A percentile compares a stretch with the other conserved stretches of the same genome.
phyloP scores from a whole-genome alignment of 805 yeast species.

The Candida parachauliodes region DNA sequence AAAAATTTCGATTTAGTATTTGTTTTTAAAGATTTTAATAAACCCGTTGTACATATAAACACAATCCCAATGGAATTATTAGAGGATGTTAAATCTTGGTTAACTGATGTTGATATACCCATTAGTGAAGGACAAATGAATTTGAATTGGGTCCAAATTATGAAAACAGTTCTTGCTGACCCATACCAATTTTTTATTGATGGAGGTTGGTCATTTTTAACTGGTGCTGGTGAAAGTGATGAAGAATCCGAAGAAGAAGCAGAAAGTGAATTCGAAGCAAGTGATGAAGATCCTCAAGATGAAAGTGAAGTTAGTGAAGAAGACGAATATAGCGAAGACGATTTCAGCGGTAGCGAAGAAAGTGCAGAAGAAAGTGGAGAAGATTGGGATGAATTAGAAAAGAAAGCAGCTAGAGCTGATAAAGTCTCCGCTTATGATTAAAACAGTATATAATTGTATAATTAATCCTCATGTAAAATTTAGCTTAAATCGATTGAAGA shows the following conservation, averaged over 20 bases:
- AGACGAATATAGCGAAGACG: slow-evolving; percentile 36
- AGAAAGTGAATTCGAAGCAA: slow-evolving; percentile 67
- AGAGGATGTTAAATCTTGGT: slow-evolving; percentile 93
- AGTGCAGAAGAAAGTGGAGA: slow-evolving; percentile 38
- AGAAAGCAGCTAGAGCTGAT: slow-evolving; percentile 51
- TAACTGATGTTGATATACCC: slow-evolving; percentile 96
- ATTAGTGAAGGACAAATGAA: slow-evolving; percentile 92
- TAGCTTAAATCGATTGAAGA: slow-evolving; percentile 27
- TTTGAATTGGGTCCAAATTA: slow-evolving; percentile 91
- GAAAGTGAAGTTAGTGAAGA: slow-evolving; percentile 59
- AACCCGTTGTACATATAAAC: slow-evolving; percentile 87
- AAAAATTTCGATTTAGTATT: slow-evolving; percentile 97
- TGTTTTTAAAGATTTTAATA: slow-evolving; percentile 85
- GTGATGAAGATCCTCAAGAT: slow-evolving; percentile 58
- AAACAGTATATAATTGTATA: too few species aligned
- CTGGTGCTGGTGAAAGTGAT: slow-evolving; percentile 81
- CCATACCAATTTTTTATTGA: slow-evolving; percentile 90
- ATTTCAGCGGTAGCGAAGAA: slow-evolving; percentile 33
- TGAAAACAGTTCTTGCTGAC: slow-evolving; percentile 89
- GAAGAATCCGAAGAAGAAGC: slow-evolving; percentile 58
- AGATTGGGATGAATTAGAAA: slow-evolving; percentile 63
- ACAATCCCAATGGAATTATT: slow-evolving; percentile 90
- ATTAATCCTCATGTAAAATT: too few species aligned
- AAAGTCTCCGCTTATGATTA: slow-evolving; percentile 19
- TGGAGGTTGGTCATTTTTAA: slow-evolving; percentile 96